Conservation (phyloP, 192 early-diverging fungal species). For the Lobosporangium transversale region DNA sequence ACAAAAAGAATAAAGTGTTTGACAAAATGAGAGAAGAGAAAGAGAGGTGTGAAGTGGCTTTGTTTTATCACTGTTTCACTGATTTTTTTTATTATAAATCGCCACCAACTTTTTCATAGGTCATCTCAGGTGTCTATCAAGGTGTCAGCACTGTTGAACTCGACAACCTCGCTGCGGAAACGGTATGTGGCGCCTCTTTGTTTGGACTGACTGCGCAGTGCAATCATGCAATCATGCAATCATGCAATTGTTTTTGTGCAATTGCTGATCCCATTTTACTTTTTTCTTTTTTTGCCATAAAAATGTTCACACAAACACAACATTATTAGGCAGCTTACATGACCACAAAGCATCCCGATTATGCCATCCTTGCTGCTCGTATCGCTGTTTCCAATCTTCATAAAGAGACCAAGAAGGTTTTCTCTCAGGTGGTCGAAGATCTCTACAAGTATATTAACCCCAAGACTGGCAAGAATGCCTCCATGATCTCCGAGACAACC, state of each 20-base stretch:
- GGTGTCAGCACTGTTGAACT: conserved; percentile 89
- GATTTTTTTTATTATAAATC: neutral
- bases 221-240: neutral
- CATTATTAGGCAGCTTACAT: conserved; percentile 84
- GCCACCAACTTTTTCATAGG: conserved; percentile 59
- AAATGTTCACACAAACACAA: no score
- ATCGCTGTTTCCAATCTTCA: conserved; percentile 97
- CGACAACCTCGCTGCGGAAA: conserved; percentile 91
- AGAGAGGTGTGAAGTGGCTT: neutral
- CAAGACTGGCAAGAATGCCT: conserved; percentile 84
- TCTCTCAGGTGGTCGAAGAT: conserved; percentile 87
- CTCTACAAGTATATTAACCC: conserved; percentile 91
- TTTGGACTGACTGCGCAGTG: neutral
- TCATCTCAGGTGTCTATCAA: conserved; percentile 86
- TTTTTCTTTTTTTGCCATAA: neutral
- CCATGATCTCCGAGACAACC: conserved; percentile 90
- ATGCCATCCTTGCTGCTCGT: conserved; percentile 95
- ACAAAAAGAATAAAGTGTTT: no score
- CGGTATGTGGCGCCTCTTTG: conserved; percentile 44
- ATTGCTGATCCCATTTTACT: neutral
- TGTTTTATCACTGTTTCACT: neutral
- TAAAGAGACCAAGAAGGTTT: conserved; percentile 86
- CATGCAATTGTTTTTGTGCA: no score
- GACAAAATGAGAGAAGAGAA: no score
- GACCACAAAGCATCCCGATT: conserved; percentile 97